Evolutionary conservation across 495 filamentous ascomycete species (phyloP), one percentile per base, ranked within the genome.

Genomic region (Entonaema liquescens): DNA sequence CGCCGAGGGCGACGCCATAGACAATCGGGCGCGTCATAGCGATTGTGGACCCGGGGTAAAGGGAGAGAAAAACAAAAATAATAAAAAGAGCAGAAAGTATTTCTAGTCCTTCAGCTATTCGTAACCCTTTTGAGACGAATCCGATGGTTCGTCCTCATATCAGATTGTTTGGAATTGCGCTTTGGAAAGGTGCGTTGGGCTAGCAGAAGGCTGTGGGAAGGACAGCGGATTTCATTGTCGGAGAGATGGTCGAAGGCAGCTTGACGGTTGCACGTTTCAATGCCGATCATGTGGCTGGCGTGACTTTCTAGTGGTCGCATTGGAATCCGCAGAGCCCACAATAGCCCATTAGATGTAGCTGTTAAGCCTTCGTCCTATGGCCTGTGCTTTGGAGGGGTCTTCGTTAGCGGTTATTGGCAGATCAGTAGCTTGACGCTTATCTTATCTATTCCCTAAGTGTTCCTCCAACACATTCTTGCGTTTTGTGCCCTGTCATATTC

Each of bases 1-100:
- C 79, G 19, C 88, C 76, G 55, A 91, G 74, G 19, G 88, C 86
- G 54, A 80, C 80, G 59, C 74, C 76, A 77, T 91, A 91, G 71
- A 92, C 86, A 26, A 79, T 74, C 36, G 70, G 77, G 47, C 84
- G 80, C 62, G 84, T 84, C 84, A 87, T 86, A 70, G 59, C 74
- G 65, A 70, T 54, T 64, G 36, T 13, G 58, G 49, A 31, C 49
- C 29, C 2, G 57, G 36, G 40, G 31, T 38, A 31, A 17, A 36
- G 42, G 36, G 47, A 29, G 12, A 59, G 59, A 63, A 26, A 52
- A 38, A 25, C 23, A 50, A 8, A 33, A 8, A 59, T 11, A 33
- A 49, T 17, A 28, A 31, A 31, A 33, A 47, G 12, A 33, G 44
- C 5, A 38, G 21, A 23, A 25, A 11, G 11, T 50, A 57, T 65